Evolutionary conservation across 2,329 filamentous ascomycete genomes (phyloP).

Genomic region (Pestalotiopsis sp.): DNA sequence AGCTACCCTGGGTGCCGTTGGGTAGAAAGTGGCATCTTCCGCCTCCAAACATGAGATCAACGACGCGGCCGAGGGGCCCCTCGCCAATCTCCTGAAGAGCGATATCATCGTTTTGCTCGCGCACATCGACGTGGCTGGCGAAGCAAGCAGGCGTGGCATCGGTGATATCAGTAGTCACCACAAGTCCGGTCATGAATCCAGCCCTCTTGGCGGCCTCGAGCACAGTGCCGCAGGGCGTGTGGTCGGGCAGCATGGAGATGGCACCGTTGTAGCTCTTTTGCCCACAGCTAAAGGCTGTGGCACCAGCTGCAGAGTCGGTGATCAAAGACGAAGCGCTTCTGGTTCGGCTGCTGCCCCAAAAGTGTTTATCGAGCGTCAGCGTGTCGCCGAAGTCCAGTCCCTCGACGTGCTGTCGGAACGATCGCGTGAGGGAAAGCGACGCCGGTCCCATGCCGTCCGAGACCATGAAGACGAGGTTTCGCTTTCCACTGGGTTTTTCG

Average conservation of each 20-base stretch:
- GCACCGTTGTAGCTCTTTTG: conserved; percentile 96
- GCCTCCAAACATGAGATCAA: conserved; percentile 91
- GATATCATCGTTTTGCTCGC: conserved; percentile 85
- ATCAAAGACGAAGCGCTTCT: conserved; percentile 82
- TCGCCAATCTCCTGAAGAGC: conserved; percentile 90
- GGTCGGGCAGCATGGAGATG: conserved; percentile 85
- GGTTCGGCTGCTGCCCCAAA: conserved; percentile 89
- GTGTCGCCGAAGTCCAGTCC: conserved; percentile 74
- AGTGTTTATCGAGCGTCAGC: conserved; percentile 80
- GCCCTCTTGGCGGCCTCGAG: conserved; percentile 91
- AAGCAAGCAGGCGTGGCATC: conserved; percentile 97
- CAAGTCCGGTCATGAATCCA: conserved; percentile 89
- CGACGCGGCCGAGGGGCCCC: conserved; percentile 80
- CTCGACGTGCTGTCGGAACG: conserved; percentile 78
- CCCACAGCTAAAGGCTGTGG: conserved; percentile 92
- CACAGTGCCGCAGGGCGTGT: conserved; percentile 85
- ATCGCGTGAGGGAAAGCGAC: conserved; percentile 82
- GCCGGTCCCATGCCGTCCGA: conserved; percentile 98
- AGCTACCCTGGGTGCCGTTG: conserved; percentile 79
- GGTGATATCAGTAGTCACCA: conserved; percentile 92
- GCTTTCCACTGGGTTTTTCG: conserved; percentile 61
- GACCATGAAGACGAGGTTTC: conserved; percentile 98
- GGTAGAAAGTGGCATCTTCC: conserved; percentile 92
- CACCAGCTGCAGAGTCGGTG: conserved; percentile 95
- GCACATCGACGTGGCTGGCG: conserved; percentile 79